Base-by-base conservation (phyloP, 2,329 filamentous ascomycete genomes). In the Fusarium ambrosium region DNA sequence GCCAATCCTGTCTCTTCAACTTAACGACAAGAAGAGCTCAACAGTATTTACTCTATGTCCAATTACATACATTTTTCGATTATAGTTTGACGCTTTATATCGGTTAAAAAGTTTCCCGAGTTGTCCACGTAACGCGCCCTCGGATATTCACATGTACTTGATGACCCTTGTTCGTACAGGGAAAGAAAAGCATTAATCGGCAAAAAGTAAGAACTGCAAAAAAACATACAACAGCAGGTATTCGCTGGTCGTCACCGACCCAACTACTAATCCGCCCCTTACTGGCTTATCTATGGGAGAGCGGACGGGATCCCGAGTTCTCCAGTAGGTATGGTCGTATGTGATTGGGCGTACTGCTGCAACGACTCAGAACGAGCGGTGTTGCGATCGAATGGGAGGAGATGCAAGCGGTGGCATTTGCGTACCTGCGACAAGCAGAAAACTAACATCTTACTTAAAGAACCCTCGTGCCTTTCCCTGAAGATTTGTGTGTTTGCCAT, bases 211-310 rank as follows among this genome's bases (percentile, higher is more conserved):
- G 24, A 11, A 0, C 0, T 1, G 10, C 3, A 13, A 53, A 53
- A 48, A 32, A 53, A 53, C 48, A 53, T 53, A 53, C 48, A 53
- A 53, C 48, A 53, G 48, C 48, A 29, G 48, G 48, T 29, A 53
- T 53, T 53, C 48, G 27, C 48, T 53, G 48, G 48, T 53, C 48
- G 48, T 53, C 48, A 53, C 48, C 48, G 48, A 53, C 48, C 48
- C 48, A 53, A 53, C 48, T 53, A 53, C 48, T 53, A 53, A 53
- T 53, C 48, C 24, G 48, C 48, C 48, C 48, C 48, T 53, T 53
- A 53, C 48, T 53, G 48, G 48, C 48, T 53, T 53, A 53, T 53
- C 48, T 53, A 53, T 53, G 48, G 48, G 48, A 53, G 48, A 53
- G 48, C 48, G 48, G 48, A 53, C 48, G 48, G 48, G 48, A 53